Base-by-base conservation (phyloP, 441 rosid species). In the Populus hybrid region DNA sequence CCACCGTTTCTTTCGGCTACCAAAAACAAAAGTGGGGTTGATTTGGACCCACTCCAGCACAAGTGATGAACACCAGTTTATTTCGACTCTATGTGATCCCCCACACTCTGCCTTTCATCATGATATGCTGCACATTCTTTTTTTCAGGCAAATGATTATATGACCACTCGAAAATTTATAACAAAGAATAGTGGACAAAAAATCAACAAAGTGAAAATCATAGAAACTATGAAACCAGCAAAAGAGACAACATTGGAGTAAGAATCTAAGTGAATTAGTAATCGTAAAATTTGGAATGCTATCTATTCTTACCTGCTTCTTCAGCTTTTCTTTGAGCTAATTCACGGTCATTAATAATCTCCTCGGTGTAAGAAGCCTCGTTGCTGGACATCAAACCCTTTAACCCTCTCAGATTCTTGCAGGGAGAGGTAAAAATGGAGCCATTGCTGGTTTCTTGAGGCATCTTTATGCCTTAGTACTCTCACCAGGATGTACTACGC, bases 261-360 rank as follows among this genome's bases (percentile, higher is more conserved):
- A 68, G 67, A 67, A 34, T 65, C 72, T 8, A 12, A 9, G 20
- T 73, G 36, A 23, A 71, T 67, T 21, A 24, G 6, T 46, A 59
- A 59, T 59, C 26, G 38, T 6, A 69, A 26, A 36, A 2, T 32
- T 8, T 59, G 65, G 24, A 59, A 59, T 0, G 9, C 8, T 21
- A 21, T 12, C 26, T n/a, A 8, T n/a, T 59, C 20, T 36, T 72
- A 95, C 99, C 99, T 85, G 99, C 95, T 91, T 95, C 98, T 87
- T 86, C 95, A 80, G 98, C 99, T 87, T 93, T 95, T 69, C 99
- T 82, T 73, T 88, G 93, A 80, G 97, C 97, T 50, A 95, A 85
- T 79, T 92, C 92, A 82, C 78, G 81, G 85, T 93, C 97, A 75
- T 88, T 88, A 79, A 89, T 81, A 20, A 79, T 79, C 75, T 90